Base-by-base conservation (phyloP, 768 basidiomycete species). In the Mrakia blollopis region DNA sequence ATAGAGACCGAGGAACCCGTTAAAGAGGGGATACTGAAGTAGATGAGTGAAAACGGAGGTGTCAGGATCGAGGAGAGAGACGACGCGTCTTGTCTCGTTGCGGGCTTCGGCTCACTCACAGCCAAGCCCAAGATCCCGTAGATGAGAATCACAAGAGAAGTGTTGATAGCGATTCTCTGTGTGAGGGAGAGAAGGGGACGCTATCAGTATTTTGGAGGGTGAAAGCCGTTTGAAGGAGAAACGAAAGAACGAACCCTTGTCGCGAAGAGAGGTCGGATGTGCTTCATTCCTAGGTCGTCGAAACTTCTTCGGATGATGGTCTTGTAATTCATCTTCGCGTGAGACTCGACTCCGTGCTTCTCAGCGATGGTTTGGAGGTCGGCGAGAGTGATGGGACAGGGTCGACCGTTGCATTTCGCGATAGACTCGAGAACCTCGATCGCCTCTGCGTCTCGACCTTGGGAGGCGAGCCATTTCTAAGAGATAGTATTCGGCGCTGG, bases 391-490 rank as follows among this genome's bases (percentile, higher is more conserved):
- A 72, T 30, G 25, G 70, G 54, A 50, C 50, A 28, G 1, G 47
- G 14, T 13, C 44, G 28, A 11, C 54, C 21, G 70, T 72, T 72
- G 37, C 30, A 41, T 23, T 50, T 47, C 7, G 70, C 70, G 50
- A 72, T 72, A 6, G 30, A 28, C 16, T 72, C 47, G 70, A 72
- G 70, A 16, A 41, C 39, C 54, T 72, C 70, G 54, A 72, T 72
- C 3, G 70, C 70, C 70, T 72, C 70, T 13, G 30, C 70, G 54
- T 72, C 70, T 54, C 70, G 47, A n/a, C 70, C 70, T 50, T 72
- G 70, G 25, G 70, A 72, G 28, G 70, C 70, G 30, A 72, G 54
- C 70, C 70, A 72, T 44, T 72, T 72, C 57, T 57, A 57, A n/a
- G 25, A n/a, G 57, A 2, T 1, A 57, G 57, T 57, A 7, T 57